Evolutionary conservation across 352 stramenopile species (phyloP).

Genomic region (Globisporangium barbulae): DNA sequence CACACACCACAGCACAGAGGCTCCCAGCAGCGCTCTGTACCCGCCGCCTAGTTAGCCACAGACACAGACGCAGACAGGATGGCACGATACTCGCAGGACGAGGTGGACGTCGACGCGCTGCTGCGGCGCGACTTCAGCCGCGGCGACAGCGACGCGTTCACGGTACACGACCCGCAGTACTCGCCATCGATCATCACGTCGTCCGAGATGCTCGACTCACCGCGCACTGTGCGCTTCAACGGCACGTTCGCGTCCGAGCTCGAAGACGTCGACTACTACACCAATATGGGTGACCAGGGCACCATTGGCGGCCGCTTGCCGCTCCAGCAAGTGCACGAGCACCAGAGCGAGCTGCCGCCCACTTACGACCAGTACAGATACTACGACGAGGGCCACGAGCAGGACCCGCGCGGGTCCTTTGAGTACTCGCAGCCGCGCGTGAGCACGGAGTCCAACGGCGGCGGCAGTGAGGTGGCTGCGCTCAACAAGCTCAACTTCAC

Average conservation of each 20-base stretch:
- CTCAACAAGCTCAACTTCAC: conserved; percentile 24
- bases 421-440: conserved; percentile 6
- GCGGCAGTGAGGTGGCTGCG: background rate
- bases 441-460: conserved; percentile 7
- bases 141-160: background rate
- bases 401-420: conserved; percentile 7
- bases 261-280: conserved; percentile 12
- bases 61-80: background rate
- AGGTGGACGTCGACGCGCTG: conserved; percentile 10
- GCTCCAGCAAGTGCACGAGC: background rate
- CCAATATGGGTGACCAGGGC: conserved; percentile 7
- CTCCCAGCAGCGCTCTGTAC: background rate
- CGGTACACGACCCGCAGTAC: conserved; percentile 13
- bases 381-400: conserved; percentile 11
- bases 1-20: background rate
- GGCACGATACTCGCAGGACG: conserved; percentile 12
- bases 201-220: conserved; percentile 28
- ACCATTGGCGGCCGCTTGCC: conserved; percentile 5
- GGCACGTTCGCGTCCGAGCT: conserved; percentile 23
- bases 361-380: conserved; percentile 14
- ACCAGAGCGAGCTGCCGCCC: conserved; percentile 7
- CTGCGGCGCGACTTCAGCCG: background rate
- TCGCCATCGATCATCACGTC: conserved; percentile 24
- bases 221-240: conserved; percentile 24
- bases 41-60: background rate